Evolutionary conservation across 192 early-diverging fungal genomes (phyloP), one percentile per base, ranked within the genome.

Genomic region (Backusella morwellensis): DNA sequence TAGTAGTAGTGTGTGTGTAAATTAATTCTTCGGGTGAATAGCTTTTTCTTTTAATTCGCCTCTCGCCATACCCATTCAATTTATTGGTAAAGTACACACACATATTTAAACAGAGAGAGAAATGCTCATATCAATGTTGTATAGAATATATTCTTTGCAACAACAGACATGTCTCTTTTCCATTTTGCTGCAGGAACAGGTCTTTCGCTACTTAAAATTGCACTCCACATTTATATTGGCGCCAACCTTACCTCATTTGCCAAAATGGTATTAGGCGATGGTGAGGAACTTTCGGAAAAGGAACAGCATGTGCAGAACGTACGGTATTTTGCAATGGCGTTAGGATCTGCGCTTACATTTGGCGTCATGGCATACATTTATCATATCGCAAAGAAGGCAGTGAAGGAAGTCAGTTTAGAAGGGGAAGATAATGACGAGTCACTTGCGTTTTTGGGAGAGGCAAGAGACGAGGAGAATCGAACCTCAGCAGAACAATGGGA

Each of bases 1-100:
- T 17, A 12, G 6, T 67, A 59, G 19, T n/a, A 47, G 44, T 12
- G 14, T 38, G 40, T 35, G 36, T 41, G 26, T 35, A 47, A 15
- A 41, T n/a, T 79, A 23, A 21, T 29, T 19, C 50, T 41, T 32
- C 52, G 4, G n/a, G n/a, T 36, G 35, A 23, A 2, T 76, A 93
- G 91, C 79, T 93, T 7, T 78, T 91, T 47, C 80, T 90, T 0
- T 70, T 94, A 35, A 92, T 94, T 75, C 84, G 92, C 0, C 63
- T 94, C 35, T 91, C 91, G 8, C 92, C 92, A 8, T 94, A 94
- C 78, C 92, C 92, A 17, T 93, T 86, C 80, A 89, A 86, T 66
- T 75, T 94, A 9, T 80, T 92, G 78, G 81, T 83, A 79, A 42
- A 40, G 34, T 67, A 15, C 5, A 1, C 32, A 32, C 32, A 2